phyloP scores from a whole-genome alignment of 768 basidiomycete genomes.

The Suillus sp. region DNA sequence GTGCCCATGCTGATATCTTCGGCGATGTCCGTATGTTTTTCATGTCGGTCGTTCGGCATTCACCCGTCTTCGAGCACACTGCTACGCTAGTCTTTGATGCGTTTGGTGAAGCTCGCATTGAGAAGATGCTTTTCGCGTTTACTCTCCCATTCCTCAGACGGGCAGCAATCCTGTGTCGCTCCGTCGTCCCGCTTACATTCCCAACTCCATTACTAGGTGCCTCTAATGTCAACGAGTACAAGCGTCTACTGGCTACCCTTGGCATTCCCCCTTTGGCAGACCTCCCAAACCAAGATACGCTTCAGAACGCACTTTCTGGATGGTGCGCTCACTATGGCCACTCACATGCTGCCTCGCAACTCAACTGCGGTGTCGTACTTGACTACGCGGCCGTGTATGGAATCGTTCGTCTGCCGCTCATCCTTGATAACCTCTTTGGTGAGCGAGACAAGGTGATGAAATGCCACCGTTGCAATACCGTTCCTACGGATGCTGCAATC shows the following conservation, averaged over 20 bases:
- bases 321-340: slow-evolving; percentile 92
- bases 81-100: slow-evolving; percentile 78
- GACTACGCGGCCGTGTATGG: slow-evolving; percentile 87
- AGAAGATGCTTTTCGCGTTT: slow-evolving; percentile 84
- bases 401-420: slow-evolving; percentile 75
- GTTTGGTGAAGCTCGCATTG: slow-evolving; percentile 82
- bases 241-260: slow-evolving; percentile 71
- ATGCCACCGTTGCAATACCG: slow-evolving; percentile 76
- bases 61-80: slow-evolving; percentile 83
- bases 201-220: slow-evolving; percentile 46
- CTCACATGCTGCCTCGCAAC: slow-evolving; percentile 74
- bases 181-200: slow-evolving; percentile 68
- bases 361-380: slow-evolving; percentile 76
- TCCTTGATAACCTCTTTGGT: slow-evolving; percentile 84
- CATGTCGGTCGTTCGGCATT: slow-evolving; percentile 89
- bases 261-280: slow-evolving; percentile 80
- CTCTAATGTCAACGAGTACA: slow-evolving; percentile 68
- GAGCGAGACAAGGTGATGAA: slow-evolving; percentile 69
- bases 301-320: slow-evolving; percentile 86
- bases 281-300: slow-evolving; percentile 78
- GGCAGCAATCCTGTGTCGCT: slow-evolving; percentile 81
- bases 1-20: slow-evolving; percentile 72
- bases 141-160: slow-evolving; percentile 91
- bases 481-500: slow-evolving; percentile 85
- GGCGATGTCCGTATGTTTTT: slow-evolving; percentile 87